A percentile compares a stretch with the other conserved stretches of the same genome.
These are phyloP conservation scores for Nelumbo lutea DNA, from an alignment of 164 flowering plant genomes.

Conservation along the genomic window DNA sequence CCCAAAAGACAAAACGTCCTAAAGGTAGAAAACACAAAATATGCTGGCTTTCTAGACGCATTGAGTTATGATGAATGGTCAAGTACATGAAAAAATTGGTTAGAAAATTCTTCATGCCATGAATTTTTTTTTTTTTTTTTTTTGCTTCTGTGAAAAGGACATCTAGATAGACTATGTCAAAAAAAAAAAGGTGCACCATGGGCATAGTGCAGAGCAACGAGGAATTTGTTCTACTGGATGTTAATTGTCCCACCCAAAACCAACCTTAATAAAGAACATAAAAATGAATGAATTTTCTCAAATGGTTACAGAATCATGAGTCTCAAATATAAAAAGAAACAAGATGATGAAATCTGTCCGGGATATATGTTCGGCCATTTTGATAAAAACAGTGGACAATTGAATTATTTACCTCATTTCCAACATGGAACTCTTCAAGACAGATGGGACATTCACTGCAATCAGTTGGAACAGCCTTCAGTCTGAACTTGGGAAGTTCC, in stretches of 20 bases:
- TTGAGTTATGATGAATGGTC: background rate
- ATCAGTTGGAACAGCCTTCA: slow-evolving; percentile 96
- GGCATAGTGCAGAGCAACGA: too few relatives aligned
- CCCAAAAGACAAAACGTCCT: background rate
- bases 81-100: background rate
- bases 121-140: background rate
- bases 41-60: background rate
- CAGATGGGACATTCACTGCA: slow-evolving; percentile 99
- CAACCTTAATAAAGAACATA: too few relatives aligned
- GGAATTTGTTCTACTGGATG: too few relatives aligned
- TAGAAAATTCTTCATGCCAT: background rate
- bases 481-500: slow-evolving; percentile 92
- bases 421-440: slow-evolving; percentile 86
- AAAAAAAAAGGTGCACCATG: too few relatives aligned
- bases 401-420: slow-evolving; percentile 65
- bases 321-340: background rate
- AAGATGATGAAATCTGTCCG: background rate
- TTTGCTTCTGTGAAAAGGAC: too few relatives aligned
- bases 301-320: too few relatives aligned
- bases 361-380: background rate
- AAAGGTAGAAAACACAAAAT: background rate
- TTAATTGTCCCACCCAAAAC: too few relatives aligned
- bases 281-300: too few relatives aligned
- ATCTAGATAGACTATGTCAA: too few relatives aligned
- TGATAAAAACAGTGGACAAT: background rate